Conservation (phyloP, 176 grass and related monocot genomes). For the Oryza punctata region DNA sequence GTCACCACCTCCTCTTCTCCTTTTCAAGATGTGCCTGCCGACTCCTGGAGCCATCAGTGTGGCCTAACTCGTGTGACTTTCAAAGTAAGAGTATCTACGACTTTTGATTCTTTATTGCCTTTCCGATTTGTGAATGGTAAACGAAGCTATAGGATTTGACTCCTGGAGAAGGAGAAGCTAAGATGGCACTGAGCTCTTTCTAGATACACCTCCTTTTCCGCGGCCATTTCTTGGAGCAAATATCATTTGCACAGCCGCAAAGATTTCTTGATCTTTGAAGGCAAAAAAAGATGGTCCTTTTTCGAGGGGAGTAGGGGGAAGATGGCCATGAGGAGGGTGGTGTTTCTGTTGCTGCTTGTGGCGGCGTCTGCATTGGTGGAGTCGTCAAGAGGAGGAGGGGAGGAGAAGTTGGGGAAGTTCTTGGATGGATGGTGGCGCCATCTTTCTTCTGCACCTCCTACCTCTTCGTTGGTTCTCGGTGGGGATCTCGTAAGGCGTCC, state of each 20-base stretch:
- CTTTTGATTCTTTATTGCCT: constrained; percentile 9
- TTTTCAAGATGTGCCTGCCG: neutral
- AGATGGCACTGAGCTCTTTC: neutral
- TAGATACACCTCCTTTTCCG: neutral
- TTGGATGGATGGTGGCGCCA: constrained; percentile 16
- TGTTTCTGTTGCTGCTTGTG: constrained; percentile 32
- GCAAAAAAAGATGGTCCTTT: neutral
- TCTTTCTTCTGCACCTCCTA: neutral
- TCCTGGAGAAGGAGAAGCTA: constrained; percentile 10
- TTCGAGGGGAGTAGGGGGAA: neutral
- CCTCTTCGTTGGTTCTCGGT: neutral
- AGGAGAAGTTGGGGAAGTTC: neutral
- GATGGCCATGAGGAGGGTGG: constrained; percentile 31
- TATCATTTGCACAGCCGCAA: constrained; percentile 12
- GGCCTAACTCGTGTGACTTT: constrained; percentile 25
- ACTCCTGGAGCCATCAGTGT: neutral
- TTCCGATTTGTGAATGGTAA: neutral
- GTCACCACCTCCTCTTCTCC: constrained; percentile 31
- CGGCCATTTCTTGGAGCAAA: neutral
- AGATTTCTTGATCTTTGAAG: neutral
- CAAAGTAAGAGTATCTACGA: constrained; percentile 31
- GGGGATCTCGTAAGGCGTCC: constrained; percentile 43
- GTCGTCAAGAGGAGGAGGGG: neutral
- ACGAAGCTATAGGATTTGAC: constrained; percentile 25
- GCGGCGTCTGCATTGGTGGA: constrained; percentile 5